Percentiles rank a stretch among this genome's conserved stretches.
phyloP scores from a whole-genome alignment of 2,329 filamentous ascomycete species.

The Paecilomyces niveus region DNA sequence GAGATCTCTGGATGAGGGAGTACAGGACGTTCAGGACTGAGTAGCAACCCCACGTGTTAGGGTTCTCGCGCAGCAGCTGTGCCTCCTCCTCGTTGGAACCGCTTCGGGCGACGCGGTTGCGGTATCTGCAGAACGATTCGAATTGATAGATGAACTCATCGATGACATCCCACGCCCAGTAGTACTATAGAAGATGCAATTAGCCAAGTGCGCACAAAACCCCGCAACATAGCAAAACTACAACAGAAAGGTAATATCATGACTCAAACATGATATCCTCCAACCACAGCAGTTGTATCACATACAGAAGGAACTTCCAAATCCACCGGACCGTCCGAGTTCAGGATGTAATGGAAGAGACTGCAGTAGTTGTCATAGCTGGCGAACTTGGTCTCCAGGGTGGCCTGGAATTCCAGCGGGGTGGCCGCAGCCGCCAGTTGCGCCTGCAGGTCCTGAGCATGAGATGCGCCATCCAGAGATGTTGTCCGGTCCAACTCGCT shows the following conservation, averaged over 20 bases:
- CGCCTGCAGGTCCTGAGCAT: slow-evolving; percentile 86
- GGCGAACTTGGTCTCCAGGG: slow-evolving; percentile 92
- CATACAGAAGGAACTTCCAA: slow-evolving; percentile 91
- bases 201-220: slow-evolving; percentile 1
- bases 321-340: slow-evolving; percentile 97
- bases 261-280: neutral
- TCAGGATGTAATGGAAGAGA: slow-evolving; percentile 97
- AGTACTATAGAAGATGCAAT: slow-evolving; percentile 58
- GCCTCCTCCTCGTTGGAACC: slow-evolving; percentile 87
- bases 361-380: slow-evolving; percentile 99
- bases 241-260: neutral
- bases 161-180: slow-evolving; percentile 99
- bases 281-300: slow-evolving; percentile 13
- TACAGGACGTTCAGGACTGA: slow-evolving; percentile 98
- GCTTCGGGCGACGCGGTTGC: slow-evolving; percentile 77
- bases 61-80: slow-evolving; percentile 85
- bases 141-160: slow-evolving; percentile 99
- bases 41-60: slow-evolving; percentile 99
- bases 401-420: slow-evolving; percentile 91
- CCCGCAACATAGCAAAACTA: neutral
- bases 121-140: slow-evolving; percentile 97
- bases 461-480: slow-evolving; percentile 62
- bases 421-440: slow-evolving; percentile 87
- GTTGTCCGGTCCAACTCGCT: slow-evolving; percentile 71
- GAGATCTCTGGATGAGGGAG: slow-evolving; percentile 95